Conservation (phyloP, 2,329 filamentous ascomycete species). For the Stylonectria norvegica region DNA sequence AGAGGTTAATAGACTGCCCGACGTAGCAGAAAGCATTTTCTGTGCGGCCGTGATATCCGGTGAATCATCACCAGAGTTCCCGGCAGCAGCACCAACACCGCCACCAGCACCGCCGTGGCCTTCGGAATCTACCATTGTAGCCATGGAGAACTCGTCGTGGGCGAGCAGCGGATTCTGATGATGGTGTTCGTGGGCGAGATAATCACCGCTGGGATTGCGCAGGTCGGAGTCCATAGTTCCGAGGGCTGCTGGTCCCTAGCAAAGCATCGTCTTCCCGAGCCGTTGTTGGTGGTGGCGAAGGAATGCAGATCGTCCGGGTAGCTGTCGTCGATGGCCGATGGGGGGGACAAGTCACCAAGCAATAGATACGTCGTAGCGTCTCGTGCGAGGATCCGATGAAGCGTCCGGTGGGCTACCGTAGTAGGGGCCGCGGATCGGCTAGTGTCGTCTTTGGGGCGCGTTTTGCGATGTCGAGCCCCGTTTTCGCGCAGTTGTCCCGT, state of each 20-base stretch:
- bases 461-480: conserved; percentile 15
- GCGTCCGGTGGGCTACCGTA: conserved; percentile 21
- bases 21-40: conserved; percentile 92
- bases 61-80: conserved; percentile 32
- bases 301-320: too few species aligned
- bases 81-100: conserved; percentile 9
- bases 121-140: conserved; percentile 26
- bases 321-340: too few species aligned
- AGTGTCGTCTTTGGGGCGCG: conserved; percentile 24
- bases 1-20: conserved; percentile 85
- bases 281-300: conserved; percentile 8
- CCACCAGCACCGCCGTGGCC: conserved; percentile 7
- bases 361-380: too few species aligned
- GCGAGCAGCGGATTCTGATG: conserved; percentile 22
- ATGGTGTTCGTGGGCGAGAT: conserved; percentile 11
- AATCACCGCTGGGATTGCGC: conserved; percentile 21
- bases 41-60: conserved; percentile 75
- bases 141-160: conserved; percentile 29
- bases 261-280: conserved; percentile 1
- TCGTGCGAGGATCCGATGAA: too few species aligned
- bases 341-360: too few species aligned
- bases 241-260: conserved; percentile 1
- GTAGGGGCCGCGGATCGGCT: conserved; percentile 22
- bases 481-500: too few species aligned
- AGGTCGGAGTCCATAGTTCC: conserved; percentile 20